Evolutionary conservation across 2,329 filamentous ascomycete species (phyloP).

Genomic region (Fusarium succisae): DNA sequence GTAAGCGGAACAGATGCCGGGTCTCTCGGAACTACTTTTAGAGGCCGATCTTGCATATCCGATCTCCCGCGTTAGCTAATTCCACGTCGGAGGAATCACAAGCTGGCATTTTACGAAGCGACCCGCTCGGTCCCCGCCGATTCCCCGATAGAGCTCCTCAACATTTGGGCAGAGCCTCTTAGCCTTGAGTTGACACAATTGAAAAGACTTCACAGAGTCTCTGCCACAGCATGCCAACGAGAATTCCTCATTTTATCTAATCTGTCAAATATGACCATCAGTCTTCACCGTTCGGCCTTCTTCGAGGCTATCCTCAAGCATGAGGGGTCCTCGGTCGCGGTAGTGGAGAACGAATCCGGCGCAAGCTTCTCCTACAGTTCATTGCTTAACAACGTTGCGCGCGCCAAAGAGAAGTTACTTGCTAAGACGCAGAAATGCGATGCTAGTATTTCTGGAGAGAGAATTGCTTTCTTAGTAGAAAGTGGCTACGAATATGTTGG

Average conservation of each 20-base stretch:
- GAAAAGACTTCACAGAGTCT: not conserved
- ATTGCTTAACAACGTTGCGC: not conserved
- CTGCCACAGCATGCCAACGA: not conserved
- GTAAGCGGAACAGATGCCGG: not conserved
- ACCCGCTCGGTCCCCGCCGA: not conserved
- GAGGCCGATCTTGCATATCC: not conserved
- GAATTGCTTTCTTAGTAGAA: constrained; percentile 91
- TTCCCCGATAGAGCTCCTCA: not conserved
- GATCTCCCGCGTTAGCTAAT: not conserved
- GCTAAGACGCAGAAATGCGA: not conserved
- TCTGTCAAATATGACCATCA: not conserved
- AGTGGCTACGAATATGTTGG: constrained; percentile 99
- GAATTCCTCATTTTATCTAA: not conserved
- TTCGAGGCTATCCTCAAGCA: constrained; percentile 5
- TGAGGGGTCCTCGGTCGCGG: not conserved
- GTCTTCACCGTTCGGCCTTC: not conserved
- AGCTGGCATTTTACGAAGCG: not conserved
- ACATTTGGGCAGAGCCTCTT: not conserved
- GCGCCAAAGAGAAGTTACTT: not conserved
- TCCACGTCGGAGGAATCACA: not conserved
- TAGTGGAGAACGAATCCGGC: not conserved
- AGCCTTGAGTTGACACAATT: not conserved
- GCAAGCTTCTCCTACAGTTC: not conserved
- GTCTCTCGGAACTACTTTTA: not conserved
- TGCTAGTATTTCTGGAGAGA: constrained; percentile 64